Evolutionary conservation across 1,284 basidiomycete genomes (phyloP), one percentile per base, ranked within the genome.

Genomic region (Stereum hirsutum): DNA sequence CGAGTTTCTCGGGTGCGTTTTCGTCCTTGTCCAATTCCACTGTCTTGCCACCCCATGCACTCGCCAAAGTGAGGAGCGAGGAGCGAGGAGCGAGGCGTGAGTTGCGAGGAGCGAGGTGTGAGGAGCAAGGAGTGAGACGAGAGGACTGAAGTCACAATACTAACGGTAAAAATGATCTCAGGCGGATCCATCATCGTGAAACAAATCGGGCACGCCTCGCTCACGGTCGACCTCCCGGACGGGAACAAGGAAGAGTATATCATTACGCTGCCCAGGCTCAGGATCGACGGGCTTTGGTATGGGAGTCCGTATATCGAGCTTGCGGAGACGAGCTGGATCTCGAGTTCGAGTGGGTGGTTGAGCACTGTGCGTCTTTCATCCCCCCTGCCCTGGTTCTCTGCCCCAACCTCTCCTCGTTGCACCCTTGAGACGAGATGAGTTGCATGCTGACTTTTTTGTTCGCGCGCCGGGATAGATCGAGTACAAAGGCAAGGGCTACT

Each of bases 401-500:
- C 26, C 27, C 27, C 36, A 39, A 21, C 32, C 28, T 7, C 15
- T 10, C n/a, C 37, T 17, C 20, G 3, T 7, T 24, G 23, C 14
- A 23, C 11, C 17, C 14, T 11, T 38, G n/a, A 14, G 30, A 3
- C 17, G 30, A 14, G 30, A 31, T 31, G 30, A 14, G 30, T 31
- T 31, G 30, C 20, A 24, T 11, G 20, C 23, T 25, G 36, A 38
- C 15, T 25, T 11, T 38, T 15, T n/a, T n/a, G n/a, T n/a, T n/a
- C 8, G 10, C 10, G 11, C 33, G 8, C 14, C 34, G 3, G 12
- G 14, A 7, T 44, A 76, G 72, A 82, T 93, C 59, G 87, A 91
- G 54, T 98, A 96, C 75, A 89, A 91, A 56, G 95, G 94, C 64
- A 92, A 91, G 57, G 95, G 90, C 27, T 97, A 94, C 69, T 93